phyloP scores from a whole-genome alignment of 2,329 filamentous ascomycete genomes.

The Aspergillus sp. region DNA sequence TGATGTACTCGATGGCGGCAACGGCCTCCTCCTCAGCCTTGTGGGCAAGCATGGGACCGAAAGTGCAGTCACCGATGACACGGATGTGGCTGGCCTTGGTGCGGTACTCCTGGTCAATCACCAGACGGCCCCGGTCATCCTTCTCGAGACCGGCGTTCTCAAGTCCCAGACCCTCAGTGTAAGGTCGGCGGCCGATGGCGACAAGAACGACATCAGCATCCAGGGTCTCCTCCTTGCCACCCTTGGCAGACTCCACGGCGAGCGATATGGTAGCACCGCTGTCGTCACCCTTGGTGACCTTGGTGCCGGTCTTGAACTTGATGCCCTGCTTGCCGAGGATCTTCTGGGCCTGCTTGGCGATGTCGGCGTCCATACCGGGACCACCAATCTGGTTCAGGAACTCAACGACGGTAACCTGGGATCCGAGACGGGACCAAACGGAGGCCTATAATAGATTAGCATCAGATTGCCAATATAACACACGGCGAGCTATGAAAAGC shows the following conservation, averaged over 20 bases:
- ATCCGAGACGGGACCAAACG: constrained; percentile 91
- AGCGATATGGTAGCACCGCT: constrained; percentile 76
- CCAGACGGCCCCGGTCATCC: constrained; percentile 89
- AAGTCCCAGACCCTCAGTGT: constrained; percentile 85
- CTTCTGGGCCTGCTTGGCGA: constrained; percentile 89
- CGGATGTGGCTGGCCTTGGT: constrained; percentile 97
- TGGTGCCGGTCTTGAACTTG: constrained; percentile 97
- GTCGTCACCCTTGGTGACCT: constrained; percentile 83
- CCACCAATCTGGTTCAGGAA: constrained; percentile 95
- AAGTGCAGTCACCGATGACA: constrained; percentile 92
- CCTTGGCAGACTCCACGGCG: constrained; percentile 87
- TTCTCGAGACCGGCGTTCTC: constrained; percentile 76
- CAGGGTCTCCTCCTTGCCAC: constrained; percentile 88
- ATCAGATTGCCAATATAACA: not conserved
- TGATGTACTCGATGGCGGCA: constrained; percentile 93
- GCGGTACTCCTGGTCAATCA: constrained; percentile 98
- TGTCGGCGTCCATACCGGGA: constrained; percentile 93
- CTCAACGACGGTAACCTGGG: constrained; percentile 96
- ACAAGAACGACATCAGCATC: constrained; percentile 95
- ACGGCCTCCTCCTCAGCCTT: constrained; percentile 99
- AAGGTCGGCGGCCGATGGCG: constrained; percentile 92
- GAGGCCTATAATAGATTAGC: constrained; percentile 56
- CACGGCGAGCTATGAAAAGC: constrained; percentile 13
- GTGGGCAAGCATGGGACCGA: constrained; percentile 98
- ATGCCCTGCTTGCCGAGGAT: constrained; percentile 94